Evolutionary conservation across 331 rosid genomes (phyloP).

Genomic region (Pyrus hybrid): DNA sequence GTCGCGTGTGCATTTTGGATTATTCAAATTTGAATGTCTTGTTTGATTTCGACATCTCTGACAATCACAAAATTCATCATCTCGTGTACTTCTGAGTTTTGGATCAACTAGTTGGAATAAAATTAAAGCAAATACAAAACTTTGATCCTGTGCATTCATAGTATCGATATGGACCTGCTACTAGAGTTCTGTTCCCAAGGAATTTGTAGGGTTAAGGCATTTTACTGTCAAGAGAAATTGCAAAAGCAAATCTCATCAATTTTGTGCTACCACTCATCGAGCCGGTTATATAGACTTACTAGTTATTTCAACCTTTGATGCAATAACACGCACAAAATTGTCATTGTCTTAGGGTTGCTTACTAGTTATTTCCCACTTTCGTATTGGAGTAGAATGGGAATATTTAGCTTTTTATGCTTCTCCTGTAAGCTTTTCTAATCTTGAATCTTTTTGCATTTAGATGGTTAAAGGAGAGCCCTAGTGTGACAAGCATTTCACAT

Average conservation of each 20-base stretch:
- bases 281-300: not conserved
- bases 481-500: slow-evolving; percentile 39
- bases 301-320: slow-evolving; percentile 5
- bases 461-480: slow-evolving; percentile 17
- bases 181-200: not conserved
- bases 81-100: not conserved
- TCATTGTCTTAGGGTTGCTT: slow-evolving; percentile 28
- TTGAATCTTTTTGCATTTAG: slow-evolving; percentile 42
- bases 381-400: slow-evolving; percentile 46
- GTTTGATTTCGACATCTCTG: not conserved
- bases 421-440: slow-evolving; percentile 36
- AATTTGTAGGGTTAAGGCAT: slow-evolving; percentile 8
- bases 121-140: not conserved
- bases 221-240: slow-evolving; percentile 9
- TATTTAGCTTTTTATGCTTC: slow-evolving; percentile 50
- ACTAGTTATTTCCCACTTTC: slow-evolving; percentile 19
- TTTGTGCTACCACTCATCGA: not conserved
- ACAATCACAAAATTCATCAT: not conserved
- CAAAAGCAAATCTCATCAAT: not conserved
- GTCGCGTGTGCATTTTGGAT: not conserved
- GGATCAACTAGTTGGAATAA: not conserved
- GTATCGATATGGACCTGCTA: not conserved
- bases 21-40: not conserved
- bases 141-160: not conserved
- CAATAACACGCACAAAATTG: slow-evolving; percentile 25